Evolutionary conservation across 2,329 filamentous ascomycete species (phyloP).

Genomic region (Sclerotinia trifoliorum): DNA sequence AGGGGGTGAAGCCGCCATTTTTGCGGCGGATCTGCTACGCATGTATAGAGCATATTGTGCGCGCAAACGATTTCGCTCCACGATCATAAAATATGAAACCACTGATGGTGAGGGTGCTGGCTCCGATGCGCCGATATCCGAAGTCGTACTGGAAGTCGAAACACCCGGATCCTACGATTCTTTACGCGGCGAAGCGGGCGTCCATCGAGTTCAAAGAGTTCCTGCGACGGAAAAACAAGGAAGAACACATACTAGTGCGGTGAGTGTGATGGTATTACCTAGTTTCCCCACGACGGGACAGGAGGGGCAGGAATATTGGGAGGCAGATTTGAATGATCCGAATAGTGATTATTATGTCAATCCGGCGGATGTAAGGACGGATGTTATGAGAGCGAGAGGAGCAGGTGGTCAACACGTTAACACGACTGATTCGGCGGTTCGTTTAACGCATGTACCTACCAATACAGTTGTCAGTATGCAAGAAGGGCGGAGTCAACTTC

Average conservation of each 20-base stretch:
- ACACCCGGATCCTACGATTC: constrained; percentile 74
- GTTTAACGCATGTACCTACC: constrained; percentile 86
- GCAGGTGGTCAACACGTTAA: constrained; percentile 98
- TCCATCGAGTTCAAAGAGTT: constrained; percentile 92
- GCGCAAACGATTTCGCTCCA: constrained; percentile 62
- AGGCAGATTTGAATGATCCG: constrained; percentile 72
- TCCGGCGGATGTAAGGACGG: constrained; percentile 74
- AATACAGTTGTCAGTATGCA: constrained; percentile 88
- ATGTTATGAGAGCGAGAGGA: constrained; percentile 89
- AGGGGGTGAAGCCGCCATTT: constrained; percentile 86
- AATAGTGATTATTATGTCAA: constrained; percentile 90
- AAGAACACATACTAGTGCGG: constrained; percentile 89
- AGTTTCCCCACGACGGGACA: constrained; percentile 63
- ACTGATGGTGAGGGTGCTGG: constrained; percentile 61
- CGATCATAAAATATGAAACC: constrained; percentile 76
- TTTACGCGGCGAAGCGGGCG: constrained; percentile 84
- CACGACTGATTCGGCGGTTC: constrained; percentile 93
- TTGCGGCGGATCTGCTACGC: constrained; percentile 79
- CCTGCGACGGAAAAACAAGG: constrained; percentile 89
- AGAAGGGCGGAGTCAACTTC: constrained; percentile 84
- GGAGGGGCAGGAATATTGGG: constrained; percentile 49
- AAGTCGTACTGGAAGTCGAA: constrained; percentile 83
- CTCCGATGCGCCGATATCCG: constrained; percentile 69
- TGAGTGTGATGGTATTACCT: constrained; percentile 87
- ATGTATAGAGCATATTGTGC: constrained; percentile 87